phyloP scores from a whole-genome alignment of 169 alveolate genomes.

The Cryptosporidium ryanae region DNA sequence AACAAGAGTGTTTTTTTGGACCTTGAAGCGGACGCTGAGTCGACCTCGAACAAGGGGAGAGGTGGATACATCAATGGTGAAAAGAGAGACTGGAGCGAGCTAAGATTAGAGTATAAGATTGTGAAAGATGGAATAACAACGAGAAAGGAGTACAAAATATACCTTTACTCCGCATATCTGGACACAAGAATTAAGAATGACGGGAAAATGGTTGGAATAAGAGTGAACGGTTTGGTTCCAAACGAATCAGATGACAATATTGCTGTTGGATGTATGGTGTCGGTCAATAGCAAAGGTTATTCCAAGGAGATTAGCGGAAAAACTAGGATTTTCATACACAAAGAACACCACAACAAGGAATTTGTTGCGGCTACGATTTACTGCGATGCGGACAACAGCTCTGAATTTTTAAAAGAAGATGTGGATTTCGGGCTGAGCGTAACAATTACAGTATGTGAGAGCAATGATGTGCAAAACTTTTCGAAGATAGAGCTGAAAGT shows the following conservation, averaged over 20 bases:
- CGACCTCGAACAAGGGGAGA: too few relatives aligned
- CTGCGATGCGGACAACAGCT: background rate
- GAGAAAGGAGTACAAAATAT: background rate
- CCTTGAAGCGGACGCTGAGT: too few relatives aligned
- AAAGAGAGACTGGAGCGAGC: too few relatives aligned
- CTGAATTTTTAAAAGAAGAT: background rate
- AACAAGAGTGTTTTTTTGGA: too few relatives aligned
- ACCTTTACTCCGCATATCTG: slow-evolving; percentile 48
- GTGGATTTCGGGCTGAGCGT: background rate
- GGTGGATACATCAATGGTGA: too few relatives aligned
- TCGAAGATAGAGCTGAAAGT: slow-evolving; percentile 14
- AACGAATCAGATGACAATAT: slow-evolving; percentile 1
- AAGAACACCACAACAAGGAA: slow-evolving; percentile 55
- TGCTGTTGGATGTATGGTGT: slow-evolving; percentile 5
- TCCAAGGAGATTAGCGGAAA: background rate
- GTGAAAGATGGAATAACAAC: too few relatives aligned
- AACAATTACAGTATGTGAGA: background rate
- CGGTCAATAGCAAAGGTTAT: background rate
- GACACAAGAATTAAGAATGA: slow-evolving; percentile 19
- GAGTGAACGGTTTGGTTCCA: slow-evolving; percentile 37
- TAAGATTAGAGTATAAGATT: too few relatives aligned
- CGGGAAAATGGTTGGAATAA: background rate
- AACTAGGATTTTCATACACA: slow-evolving; percentile 8
- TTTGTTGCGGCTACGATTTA: slow-evolving; percentile 43
- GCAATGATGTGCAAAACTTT: background rate